Evolutionary conservation across 192 early-diverging fungal species (phyloP), one percentile per base, ranked within the genome.

Genomic region (Coemansia sp.): DNA sequence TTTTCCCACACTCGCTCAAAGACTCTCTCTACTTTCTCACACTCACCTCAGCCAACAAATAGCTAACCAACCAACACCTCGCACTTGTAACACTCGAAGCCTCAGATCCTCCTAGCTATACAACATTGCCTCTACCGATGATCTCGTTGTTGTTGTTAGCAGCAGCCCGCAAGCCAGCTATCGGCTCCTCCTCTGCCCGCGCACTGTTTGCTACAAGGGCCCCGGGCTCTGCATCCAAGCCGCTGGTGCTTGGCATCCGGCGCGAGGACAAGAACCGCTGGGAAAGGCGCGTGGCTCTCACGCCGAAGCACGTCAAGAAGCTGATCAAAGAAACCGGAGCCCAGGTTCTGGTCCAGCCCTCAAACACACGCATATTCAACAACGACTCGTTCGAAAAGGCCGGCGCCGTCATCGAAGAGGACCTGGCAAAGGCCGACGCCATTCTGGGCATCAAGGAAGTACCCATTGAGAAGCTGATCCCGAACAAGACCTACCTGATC

Each of bases 361-460:
- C 86, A 48, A 90, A 85, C 37, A 96, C 95, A 46, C 83, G 96
- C 29, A 89, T 98, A 49, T 88, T 92, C 55, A 81, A 84, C 23
- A 88, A 98, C 60, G 83, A 88, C 26, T 83, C 86, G 44, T 98
- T 92, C 56, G 63, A 58, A 22, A 80, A 88, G 77, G 92, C 83
- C 14, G 95, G 95, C 2, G 95, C 95, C 11, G 66, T 69, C 5
- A 62, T 98, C 20, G 72, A 84, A 15, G 90, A 97, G 65, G 94
- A 97, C 51, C 70, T 98, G n/a, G 82, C 86, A 13, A 58, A 57
- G 9, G 93, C 93, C 6, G 93, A 98, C 65, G 66, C 95, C 15
- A 95, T 98, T 39, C 58, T 98, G 35, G 96, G 96, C 10, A 94
- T 98, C 48, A 98, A 98, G 69, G 96, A 98, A 57, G 91, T 98